Evolutionary conservation across 306 rosid species (phyloP), one percentile per base, ranked within the genome.

Genomic region (Alnus rubra): DNA sequence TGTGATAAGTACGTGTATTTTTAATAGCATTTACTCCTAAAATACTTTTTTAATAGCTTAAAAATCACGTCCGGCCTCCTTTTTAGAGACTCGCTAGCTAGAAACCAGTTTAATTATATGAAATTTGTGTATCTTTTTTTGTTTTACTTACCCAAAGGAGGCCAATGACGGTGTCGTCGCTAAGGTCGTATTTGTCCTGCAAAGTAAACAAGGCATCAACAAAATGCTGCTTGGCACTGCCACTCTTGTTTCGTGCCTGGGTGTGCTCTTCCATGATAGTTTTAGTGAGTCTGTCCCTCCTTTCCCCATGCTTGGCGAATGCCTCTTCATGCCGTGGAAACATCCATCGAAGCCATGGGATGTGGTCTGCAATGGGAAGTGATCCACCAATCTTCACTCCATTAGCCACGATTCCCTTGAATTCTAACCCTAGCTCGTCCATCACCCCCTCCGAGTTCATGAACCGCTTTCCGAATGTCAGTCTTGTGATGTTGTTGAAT

Each of bases 211-310:
- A 87, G 0, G 97, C 95, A 78, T 95, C 98, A 0, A 95, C 97
- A 72, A 95, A 95, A 64, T 95, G 98, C 28, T 90, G 93, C 77
- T 95, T 91, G 73, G 88, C 89, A 13, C 83, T 91, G 11, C 98
- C 98, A 4, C 86, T 82, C 31, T 52, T 23, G 11, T 75, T 15
- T n/a, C 98, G 94, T 3, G 90, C 96, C 49, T 76, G 83, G 9
- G 95, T 90, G 75, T 92, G 98, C 79, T 95, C 98, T 2, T 93
- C 97, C 94, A 95, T 95, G 88, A 95, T 95, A 71, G 85, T 87
- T 72, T 86, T 80, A 28, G 98, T 95, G 78, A 95, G 96, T 11
- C 73, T 75, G 73, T 95, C 98, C 15, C 97, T 79, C 0, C 93
- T 89, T 58, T 89, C 94, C 0, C 92, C 94, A 2, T 92, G 98